phyloP scores from a whole-genome alignment of 495 filamentous ascomycete species.

The Hypomontagnella submonticulosa region DNA sequence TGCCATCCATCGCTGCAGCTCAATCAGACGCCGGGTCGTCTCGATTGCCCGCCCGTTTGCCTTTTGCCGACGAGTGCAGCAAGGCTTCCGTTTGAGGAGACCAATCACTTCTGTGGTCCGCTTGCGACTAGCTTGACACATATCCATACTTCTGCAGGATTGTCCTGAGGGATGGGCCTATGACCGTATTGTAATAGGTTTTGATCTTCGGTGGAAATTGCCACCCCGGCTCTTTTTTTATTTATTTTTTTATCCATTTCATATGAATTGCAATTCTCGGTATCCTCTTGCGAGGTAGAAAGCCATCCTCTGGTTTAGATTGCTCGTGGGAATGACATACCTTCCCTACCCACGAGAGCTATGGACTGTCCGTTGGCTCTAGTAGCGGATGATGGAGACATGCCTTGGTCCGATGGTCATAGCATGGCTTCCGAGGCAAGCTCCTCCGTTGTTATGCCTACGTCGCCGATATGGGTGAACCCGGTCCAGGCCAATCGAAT shows the following conservation, averaged over 20 bases:
- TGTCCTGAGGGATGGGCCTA: slow-evolving; percentile 39
- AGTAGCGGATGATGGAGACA: slow-evolving; percentile 54
- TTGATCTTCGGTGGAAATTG: slow-evolving; percentile 34
- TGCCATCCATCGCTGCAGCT: slow-evolving; percentile 46
- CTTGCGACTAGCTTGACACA: slow-evolving; percentile 39
- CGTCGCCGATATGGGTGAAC: slow-evolving; percentile 53
- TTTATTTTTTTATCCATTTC: slow-evolving; percentile 17
- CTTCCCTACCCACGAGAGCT: slow-evolving; percentile 32
- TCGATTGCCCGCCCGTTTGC: slow-evolving; percentile 44
- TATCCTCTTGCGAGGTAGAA: slow-evolving; percentile 25
- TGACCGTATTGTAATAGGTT: slow-evolving; percentile 38
- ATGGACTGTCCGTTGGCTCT: slow-evolving; percentile 58
- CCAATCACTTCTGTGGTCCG: slow-evolving; percentile 34
- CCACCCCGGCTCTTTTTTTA: slow-evolving; percentile 36
- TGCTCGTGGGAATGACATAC: slow-evolving; percentile 41
- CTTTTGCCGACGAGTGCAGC: slow-evolving; percentile 44
- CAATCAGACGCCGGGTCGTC: slow-evolving; percentile 44
- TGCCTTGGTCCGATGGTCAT: slow-evolving; percentile 56
- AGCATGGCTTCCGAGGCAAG: slow-evolving; percentile 58
- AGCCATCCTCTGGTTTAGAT: slow-evolving; percentile 35
- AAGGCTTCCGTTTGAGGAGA: slow-evolving; percentile 39
- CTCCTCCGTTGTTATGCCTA: slow-evolving; percentile 49
- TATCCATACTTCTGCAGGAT: slow-evolving; percentile 38
- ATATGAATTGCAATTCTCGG: slow-evolving; percentile 35
- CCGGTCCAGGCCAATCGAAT: slow-evolving; percentile 48